phyloP scores from a whole-genome alignment of 768 basidiomycete species.

The Gymnopilus dilepis region DNA sequence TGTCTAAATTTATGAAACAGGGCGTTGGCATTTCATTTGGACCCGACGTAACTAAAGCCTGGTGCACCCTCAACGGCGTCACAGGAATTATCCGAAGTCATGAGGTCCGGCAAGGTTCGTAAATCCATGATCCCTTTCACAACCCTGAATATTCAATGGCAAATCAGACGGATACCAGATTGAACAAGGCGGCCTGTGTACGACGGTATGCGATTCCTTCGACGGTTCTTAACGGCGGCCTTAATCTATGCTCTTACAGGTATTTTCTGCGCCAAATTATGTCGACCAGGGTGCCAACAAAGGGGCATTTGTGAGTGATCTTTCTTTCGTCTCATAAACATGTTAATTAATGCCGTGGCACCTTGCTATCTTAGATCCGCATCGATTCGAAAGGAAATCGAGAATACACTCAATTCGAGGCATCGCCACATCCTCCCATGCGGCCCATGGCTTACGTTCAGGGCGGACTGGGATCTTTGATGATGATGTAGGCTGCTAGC shows the following conservation, averaged over 20 bases:
- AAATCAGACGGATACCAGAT: conserved; percentile 86
- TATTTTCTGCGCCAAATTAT: conserved; percentile 95
- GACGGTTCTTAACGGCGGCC: not conserved
- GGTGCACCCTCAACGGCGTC: conserved; percentile 88
- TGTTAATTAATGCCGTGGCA: conserved; percentile 6
- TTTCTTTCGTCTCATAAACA: not conserved
- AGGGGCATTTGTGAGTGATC: conserved; percentile 79
- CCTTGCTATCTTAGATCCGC: conserved; percentile 64
- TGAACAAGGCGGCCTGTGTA: conserved; percentile 94
- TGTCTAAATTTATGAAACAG: conserved; percentile 41
- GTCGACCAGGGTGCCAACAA: conserved; percentile 92
- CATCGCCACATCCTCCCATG: conserved; percentile 86
- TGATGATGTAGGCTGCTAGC: conserved; percentile 49
- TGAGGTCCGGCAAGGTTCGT: conserved; percentile 89
- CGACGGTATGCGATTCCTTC: conserved; percentile 61
- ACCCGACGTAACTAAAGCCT: conserved; percentile 88
- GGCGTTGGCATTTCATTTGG: conserved; percentile 97
- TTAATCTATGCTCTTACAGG: conserved; percentile 43
- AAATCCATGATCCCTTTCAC: not conserved
- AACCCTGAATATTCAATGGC: not conserved
- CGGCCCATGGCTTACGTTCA: conserved; percentile 92
- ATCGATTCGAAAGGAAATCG: conserved; percentile 79
- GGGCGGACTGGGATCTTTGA: conserved; percentile 67
- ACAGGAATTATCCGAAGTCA: conserved; percentile 93
- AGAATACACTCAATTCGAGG: conserved; percentile 83